Evolutionary conservation across 306 rosid genomes (phyloP).

Genomic region (Trifolium subterraneum): DNA sequence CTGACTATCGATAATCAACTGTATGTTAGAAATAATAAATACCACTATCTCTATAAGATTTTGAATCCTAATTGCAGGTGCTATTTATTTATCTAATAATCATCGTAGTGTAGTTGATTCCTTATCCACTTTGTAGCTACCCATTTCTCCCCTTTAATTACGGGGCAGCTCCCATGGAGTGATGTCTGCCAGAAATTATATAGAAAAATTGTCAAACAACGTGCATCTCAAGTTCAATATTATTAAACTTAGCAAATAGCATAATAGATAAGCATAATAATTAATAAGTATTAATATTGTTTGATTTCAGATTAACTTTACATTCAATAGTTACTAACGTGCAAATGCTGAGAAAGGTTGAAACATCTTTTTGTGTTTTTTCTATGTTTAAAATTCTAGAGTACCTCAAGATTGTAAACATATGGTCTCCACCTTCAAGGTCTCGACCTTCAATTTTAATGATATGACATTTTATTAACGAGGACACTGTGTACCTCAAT

Average conservation of each 20-base stretch:
- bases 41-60: not conserved
- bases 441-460: too few relatives aligned
- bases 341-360: not conserved
- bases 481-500: too few relatives aligned
- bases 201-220: constrained; percentile 25
- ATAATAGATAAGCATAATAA: not conserved
- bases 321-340: not conserved
- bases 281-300: not conserved
- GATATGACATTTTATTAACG: too few relatives aligned
- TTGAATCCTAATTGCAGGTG: constrained; percentile 9
- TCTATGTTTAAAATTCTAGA: not conserved
- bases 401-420: not conserved
- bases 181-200: constrained; percentile 68
- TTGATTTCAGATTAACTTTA: not conserved
- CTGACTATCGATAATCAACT: constrained; percentile 2
- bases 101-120: constrained; percentile 56
- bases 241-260: not conserved
- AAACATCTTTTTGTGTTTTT: not conserved
- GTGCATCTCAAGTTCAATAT: not conserved
- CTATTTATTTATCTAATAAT: constrained; percentile 21
- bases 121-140: constrained; percentile 93
- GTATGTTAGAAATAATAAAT: constrained; percentile 2
- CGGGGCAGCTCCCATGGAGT: constrained; percentile 92
- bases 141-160: constrained; percentile 87
- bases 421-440: too few relatives aligned